Conservation (phyloP, 75 land plant species). For the Cupressus sempervirens region DNA sequence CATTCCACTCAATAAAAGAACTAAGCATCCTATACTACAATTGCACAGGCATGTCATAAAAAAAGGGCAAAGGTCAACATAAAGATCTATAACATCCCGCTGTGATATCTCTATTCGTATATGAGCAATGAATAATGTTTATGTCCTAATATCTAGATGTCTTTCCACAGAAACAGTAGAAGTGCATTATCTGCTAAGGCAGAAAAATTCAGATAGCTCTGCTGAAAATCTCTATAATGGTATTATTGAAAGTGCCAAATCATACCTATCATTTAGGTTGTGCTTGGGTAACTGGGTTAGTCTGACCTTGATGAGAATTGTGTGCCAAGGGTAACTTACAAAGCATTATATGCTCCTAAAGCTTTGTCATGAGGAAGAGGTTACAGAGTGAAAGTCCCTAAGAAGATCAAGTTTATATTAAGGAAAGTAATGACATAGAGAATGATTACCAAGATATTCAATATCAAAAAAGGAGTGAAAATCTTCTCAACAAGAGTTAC, state of each 20-base stretch:
- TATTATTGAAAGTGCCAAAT: not conserved
- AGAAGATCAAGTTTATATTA: too few relatives aligned
- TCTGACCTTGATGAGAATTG: too few relatives aligned
- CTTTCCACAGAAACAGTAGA: not conserved
- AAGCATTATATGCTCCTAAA: too few relatives aligned
- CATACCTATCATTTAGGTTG: not conserved
- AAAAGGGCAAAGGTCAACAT: not conserved
- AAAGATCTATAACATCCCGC: slow-evolving; percentile 1
- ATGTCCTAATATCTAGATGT: not conserved
- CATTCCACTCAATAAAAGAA: not conserved
- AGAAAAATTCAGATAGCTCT: not conserved
- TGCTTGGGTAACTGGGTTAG: too few relatives aligned
- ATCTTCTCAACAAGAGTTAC: too few relatives aligned
- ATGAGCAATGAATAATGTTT: not conserved
- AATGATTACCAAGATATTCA: too few relatives aligned
- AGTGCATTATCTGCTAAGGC: not conserved
- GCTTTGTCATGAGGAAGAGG: too few relatives aligned
- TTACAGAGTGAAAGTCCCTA: too few relatives aligned
- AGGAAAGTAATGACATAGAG: too few relatives aligned
- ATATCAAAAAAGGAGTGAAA: too few relatives aligned
- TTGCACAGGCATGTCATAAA: not conserved
- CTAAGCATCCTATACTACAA: not conserved
- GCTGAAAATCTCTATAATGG: not conserved
- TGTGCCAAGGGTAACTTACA: too few relatives aligned
- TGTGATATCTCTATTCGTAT: not conserved